A percentile compares a stretch with the other conserved stretches of the same genome.
Evolutionary conservation across 345 rosid genomes (phyloP).

Genomic region (Linum trigynum): DNA sequence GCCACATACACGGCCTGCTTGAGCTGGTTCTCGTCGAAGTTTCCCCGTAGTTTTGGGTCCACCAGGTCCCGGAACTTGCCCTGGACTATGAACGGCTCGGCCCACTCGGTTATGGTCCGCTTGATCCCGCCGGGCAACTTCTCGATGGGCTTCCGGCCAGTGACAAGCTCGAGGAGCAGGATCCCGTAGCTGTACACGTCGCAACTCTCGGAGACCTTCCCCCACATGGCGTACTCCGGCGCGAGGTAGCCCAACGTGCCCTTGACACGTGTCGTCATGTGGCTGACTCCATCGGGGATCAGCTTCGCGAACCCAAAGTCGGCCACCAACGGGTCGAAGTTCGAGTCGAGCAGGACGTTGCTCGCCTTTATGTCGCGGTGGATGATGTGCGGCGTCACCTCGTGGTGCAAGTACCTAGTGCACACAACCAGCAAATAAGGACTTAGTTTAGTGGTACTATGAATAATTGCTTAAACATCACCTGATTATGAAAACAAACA

Average conservation of each 20-base stretch:
- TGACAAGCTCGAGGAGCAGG: constrained; percentile 59
- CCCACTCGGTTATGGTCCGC: constrained; percentile 74
- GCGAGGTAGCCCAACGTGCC: constrained; percentile 78
- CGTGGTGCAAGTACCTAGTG: constrained; percentile 55
- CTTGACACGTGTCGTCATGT: constrained; percentile 67
- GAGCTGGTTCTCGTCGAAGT: constrained; percentile 53
- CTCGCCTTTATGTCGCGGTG: constrained; percentile 57
- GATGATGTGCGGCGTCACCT: constrained; percentile 53
- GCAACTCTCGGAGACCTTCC: constrained; percentile 65
- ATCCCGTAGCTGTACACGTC: constrained; percentile 90
- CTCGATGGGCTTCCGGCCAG: constrained; percentile 69
- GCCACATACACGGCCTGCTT: constrained; percentile 49
- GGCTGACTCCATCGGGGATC: constrained; percentile 66
- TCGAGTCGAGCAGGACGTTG: constrained; percentile 58
- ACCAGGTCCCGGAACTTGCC: constrained; percentile 57
- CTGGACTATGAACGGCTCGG: constrained; percentile 44
- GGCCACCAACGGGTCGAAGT: constrained; percentile 73
- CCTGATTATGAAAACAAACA: too few relatives aligned
- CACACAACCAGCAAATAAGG: not conserved
- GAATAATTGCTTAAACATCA: not conserved
- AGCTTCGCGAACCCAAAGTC: constrained; percentile 84
- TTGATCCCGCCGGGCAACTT: constrained; percentile 57
- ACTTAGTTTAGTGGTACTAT: not conserved
- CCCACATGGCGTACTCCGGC: constrained; percentile 82
- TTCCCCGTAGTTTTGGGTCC: constrained; percentile 56